A percentile compares a stretch with the other conserved stretches of the same genome.
Conservation (phyloP, 345 rosid genomes). For the Streptanthus diversifolius region DNA sequence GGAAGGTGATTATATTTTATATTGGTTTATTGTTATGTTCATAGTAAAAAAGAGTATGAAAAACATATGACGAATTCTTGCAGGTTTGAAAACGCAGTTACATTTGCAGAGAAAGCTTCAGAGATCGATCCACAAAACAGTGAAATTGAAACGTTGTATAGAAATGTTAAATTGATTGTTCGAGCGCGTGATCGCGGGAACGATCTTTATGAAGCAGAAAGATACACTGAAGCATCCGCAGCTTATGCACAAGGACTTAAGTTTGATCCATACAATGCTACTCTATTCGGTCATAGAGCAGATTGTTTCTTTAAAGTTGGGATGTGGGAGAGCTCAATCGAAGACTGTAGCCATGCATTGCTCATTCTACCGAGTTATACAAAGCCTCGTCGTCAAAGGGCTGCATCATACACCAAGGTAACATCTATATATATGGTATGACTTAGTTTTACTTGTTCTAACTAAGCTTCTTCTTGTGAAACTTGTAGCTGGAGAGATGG, state of each 20-base stretch:
- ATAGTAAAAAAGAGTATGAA: conserved; percentile 33
- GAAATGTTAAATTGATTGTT: conserved; percentile 58
- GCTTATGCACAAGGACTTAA: conserved; percentile 89
- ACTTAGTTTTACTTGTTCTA: neutral
- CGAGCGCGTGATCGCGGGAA: conserved; percentile 83
- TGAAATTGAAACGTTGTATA: conserved; percentile 61
- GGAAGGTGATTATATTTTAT: conserved; percentile 69
- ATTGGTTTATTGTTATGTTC: neutral
- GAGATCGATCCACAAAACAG: conserved; percentile 62
- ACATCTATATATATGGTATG: neutral
- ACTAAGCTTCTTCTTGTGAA: conserved; percentile 9
- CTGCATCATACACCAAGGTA: conserved; percentile 86
- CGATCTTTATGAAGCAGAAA: conserved; percentile 90
- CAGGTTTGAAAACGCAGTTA: conserved; percentile 92
- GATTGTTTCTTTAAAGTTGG: conserved; percentile 93
- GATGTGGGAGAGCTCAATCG: conserved; percentile 72
- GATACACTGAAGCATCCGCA: conserved; percentile 91
- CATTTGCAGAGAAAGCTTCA: conserved; percentile 75
- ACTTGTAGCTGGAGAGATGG: conserved; percentile 78
- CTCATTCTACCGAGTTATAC: conserved; percentile 62
- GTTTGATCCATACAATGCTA: conserved; percentile 75
- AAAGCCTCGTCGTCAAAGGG: conserved; percentile 83
- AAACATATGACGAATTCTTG: conserved; percentile 45
- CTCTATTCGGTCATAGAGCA: conserved; percentile 78
- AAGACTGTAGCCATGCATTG: conserved; percentile 78